Percentiles rank a stretch among this genome's conserved stretches.
Conservation (phyloP, 1,284 basidiomycete species). For the Hemileia vastatrix region DNA sequence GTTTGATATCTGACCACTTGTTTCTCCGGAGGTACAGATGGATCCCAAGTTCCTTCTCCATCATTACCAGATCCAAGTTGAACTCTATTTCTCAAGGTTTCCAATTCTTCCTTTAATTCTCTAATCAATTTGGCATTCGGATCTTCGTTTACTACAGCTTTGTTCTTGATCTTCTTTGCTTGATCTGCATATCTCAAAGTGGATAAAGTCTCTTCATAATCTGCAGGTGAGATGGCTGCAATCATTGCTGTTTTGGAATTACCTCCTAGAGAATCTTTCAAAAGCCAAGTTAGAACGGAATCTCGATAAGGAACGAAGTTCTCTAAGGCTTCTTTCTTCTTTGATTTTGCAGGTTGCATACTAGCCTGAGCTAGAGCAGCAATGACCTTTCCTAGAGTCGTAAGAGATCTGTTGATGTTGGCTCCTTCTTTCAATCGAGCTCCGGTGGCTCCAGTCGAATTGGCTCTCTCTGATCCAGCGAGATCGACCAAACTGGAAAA, state of each 20-base stretch:
- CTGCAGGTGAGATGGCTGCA: constrained; percentile 93
- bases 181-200: constrained; percentile 91
- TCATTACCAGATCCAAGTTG: constrained; percentile 27
- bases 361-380: constrained; percentile 36
- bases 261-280: constrained; percentile 37
- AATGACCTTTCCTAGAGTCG: too few relatives aligned
- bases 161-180: constrained; percentile 99
- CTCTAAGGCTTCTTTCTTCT: constrained; percentile 16
- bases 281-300: constrained; percentile 67
- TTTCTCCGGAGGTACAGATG: constrained; percentile 77
- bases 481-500: too few relatives aligned
- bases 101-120: constrained; percentile 94
- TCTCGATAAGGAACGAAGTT: constrained; percentile 40
- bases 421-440: constrained; percentile 64
- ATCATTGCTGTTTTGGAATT: constrained; percentile 52
- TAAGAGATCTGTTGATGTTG: constrained; percentile 64
- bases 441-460: constrained; percentile 67
- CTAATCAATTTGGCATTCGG: constrained; percentile 96
- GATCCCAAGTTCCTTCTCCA: constrained; percentile 69
- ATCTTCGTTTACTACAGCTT: constrained; percentile 98
- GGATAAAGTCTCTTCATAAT: constrained; percentile 94
- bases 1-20: constrained; percentile 91
- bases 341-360: constrained; percentile 26
- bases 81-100: constrained; percentile 46
- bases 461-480: constrained; percentile 35